These are phyloP conservation scores for Trichosporon sp. DNA, from an alignment of 1,284 basidiomycete species.

Conservation along the genomic window DNA sequence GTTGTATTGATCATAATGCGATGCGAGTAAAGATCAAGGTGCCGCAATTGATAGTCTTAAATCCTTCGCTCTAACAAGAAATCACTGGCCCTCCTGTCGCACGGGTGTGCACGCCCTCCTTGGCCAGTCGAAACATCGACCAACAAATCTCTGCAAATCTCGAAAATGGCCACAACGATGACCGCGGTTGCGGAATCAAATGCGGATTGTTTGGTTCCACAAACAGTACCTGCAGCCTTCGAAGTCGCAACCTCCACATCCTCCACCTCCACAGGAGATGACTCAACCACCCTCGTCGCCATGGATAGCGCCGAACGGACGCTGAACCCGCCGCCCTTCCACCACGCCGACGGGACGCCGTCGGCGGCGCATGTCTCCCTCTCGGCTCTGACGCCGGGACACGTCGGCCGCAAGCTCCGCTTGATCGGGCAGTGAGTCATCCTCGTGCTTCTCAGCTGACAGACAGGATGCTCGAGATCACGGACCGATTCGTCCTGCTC, in stretches of 20 bases:
- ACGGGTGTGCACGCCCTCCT: too few relatives aligned
- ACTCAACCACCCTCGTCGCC: not conserved
- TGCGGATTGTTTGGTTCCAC: not conserved
- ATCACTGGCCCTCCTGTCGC: too few relatives aligned
- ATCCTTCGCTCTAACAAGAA: too few relatives aligned
- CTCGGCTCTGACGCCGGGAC: not conserved
- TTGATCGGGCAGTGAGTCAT: constrained; percentile 1
- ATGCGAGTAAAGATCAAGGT: too few relatives aligned
- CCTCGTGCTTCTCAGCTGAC: not conserved
- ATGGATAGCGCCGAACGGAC: not conserved
- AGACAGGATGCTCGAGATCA: not conserved
- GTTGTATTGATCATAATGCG: too few relatives aligned
- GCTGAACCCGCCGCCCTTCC: not conserved
- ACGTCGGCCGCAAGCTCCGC: constrained; percentile 2
- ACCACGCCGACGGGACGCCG: constrained; percentile 4
- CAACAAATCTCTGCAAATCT: too few relatives aligned
- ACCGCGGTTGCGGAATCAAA: not conserved
- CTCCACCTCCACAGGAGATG: not conserved
- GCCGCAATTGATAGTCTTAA: too few relatives aligned
- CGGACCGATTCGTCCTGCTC: constrained; percentile 4
- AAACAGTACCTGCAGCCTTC: too few relatives aligned
- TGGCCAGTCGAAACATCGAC: too few relatives aligned
- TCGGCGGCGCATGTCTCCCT: not conserved
- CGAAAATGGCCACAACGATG: too few relatives aligned
- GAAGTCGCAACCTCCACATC: not conserved